Evolutionary conservation across 1,284 basidiomycete genomes (phyloP).

Genomic region (Leccinum fuscescens): DNA sequence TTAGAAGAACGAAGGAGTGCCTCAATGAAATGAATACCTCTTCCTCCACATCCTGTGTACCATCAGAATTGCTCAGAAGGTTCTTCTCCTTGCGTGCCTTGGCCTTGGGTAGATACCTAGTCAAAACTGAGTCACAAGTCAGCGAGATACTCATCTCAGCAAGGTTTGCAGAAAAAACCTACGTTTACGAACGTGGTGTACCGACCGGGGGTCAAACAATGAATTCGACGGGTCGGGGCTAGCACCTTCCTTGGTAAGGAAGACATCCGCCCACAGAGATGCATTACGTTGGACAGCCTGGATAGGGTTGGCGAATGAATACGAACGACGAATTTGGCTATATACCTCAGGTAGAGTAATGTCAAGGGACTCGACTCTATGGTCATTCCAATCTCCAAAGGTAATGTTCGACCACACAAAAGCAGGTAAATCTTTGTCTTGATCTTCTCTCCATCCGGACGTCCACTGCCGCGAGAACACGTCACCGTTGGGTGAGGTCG

Average conservation of each 20-base stretch:
- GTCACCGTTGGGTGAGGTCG: conserved; percentile 59
- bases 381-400: conserved; percentile 79
- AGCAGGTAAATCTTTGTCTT: conserved; percentile 56
- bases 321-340: conserved; percentile 8
- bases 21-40: conserved; percentile 26
- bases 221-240: conserved; percentile 61
- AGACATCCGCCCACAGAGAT: conserved; percentile 84
- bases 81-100: conserved; percentile 84
- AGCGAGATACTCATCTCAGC: conserved; percentile 7
- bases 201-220: conserved; percentile 51
- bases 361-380: conserved; percentile 61
- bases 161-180: conserved; percentile 27
- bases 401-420: conserved; percentile 83
- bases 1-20: conserved; percentile 11
- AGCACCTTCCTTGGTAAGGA: conserved; percentile 68
- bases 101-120: conserved; percentile 73
- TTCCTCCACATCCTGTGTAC: conserved; percentile 43
- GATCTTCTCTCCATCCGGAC: conserved; percentile 44
- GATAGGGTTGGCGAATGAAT: conserved; percentile 3
- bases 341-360: conserved; percentile 73
- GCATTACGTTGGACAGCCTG: conserved; percentile 80
- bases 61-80: conserved; percentile 53
- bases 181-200: conserved; percentile 84
- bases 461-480: conserved; percentile 56
- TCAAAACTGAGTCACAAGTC: conserved; percentile 59